Base-by-base conservation (phyloP, 2,329 filamentous ascomycete species). In the Fusarium sp. region DNA sequence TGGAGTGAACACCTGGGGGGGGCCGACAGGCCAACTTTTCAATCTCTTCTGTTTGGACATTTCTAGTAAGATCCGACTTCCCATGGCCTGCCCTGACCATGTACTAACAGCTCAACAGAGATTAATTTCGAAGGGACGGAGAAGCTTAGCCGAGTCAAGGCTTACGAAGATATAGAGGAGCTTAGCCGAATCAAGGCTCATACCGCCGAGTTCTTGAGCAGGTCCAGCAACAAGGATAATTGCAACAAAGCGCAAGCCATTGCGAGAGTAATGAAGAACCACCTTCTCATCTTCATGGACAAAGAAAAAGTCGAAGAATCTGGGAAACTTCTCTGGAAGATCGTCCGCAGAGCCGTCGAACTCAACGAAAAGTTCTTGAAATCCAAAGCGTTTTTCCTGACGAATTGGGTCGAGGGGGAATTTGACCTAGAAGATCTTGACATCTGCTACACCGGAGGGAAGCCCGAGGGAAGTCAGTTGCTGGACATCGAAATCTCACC, bases 401-500 rank as follows among this genome's bases (percentile, higher is more conserved):
- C 41, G 4, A 49, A 22, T 33, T 27, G 27, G 30, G 6, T 45
- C 15, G 10, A 11, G 0, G 7, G 37, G 3, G 33, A 64, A 3
- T 32, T 32, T 27, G 23, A 50, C 8, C 27, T 33, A 8, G 53
- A 56, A 2, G 9, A 50, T 17, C 8, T 64, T n/a, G 48, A 60
- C 11, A 15, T 69, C 11, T 23, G 22, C 22, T 15, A 14, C 20
- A 45, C 13, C 2, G 15, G 35, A 25, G 67, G 67, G 14, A 11
- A 57, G 3, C 5, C 6, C 9, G 17, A n/a, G 4, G 52, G 45
- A 19, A n/a, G n/a, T n/a, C n/a, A n/a, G n/a, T n/a, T n/a, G n/a
- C 13, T 68, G 20, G 67, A 63, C 3, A 14, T 67, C n/a, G 9
- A 56, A n/a, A 48, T 70, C 23, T 52, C 67, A 9, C 67, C 67